Percentiles rank a stretch among this genome's conserved stretches.
Evolutionary conservation across 2,329 filamentous ascomycete species (phyloP).

Genomic region (Phyllachora maydis): DNA sequence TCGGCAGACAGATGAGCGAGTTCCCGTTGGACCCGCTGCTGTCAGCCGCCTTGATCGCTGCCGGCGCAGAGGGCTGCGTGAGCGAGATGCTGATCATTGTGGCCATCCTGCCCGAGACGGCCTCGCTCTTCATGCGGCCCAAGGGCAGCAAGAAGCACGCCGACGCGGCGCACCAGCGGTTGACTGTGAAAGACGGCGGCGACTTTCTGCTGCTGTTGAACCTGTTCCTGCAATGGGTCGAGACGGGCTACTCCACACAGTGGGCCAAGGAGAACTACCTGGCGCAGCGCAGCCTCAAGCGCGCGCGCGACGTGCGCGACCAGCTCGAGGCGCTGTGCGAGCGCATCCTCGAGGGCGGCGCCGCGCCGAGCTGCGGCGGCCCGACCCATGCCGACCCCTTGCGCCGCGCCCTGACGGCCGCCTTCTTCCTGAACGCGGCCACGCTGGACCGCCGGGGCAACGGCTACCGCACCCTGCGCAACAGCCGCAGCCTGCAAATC

Average conservation of each 20-base stretch:
- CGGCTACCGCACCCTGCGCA: constrained; percentile 82
- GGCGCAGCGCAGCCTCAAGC: constrained; percentile 72
- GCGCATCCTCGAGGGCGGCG: constrained; percentile 41
- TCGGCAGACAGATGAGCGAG: constrained; percentile 87
- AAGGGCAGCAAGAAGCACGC: constrained; percentile 97
- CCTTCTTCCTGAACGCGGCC: constrained; percentile 89
- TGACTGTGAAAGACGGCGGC: constrained; percentile 77
- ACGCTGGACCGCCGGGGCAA: constrained; percentile 67
- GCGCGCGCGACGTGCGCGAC: constrained; percentile 79
- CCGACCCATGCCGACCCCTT: constrained; percentile 56
- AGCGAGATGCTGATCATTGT: constrained; percentile 85
- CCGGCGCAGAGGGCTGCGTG: constrained; percentile 79
- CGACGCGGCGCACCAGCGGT: constrained; percentile 72
- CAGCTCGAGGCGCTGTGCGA: constrained; percentile 87
- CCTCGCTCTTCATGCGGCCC: constrained; percentile 77
- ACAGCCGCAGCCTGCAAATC: constrained; percentile 71
- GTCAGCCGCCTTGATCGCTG: constrained; percentile 70
- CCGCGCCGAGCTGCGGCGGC: constrained; percentile 49
- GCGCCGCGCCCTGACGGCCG: constrained; percentile 70
- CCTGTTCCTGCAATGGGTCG: constrained; percentile 90
- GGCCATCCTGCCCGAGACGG: constrained; percentile 81
- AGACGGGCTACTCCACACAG: constrained; percentile 69
- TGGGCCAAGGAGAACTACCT: constrained; percentile 90
- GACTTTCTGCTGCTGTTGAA: constrained; percentile 80
- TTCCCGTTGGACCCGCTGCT: constrained; percentile 88